Percentiles rank a stretch among this genome's conserved stretches.
Evolutionary conservation across 2,329 filamentous ascomycete genomes (phyloP).

Genomic region (Aspergillus aculeatinus): DNA sequence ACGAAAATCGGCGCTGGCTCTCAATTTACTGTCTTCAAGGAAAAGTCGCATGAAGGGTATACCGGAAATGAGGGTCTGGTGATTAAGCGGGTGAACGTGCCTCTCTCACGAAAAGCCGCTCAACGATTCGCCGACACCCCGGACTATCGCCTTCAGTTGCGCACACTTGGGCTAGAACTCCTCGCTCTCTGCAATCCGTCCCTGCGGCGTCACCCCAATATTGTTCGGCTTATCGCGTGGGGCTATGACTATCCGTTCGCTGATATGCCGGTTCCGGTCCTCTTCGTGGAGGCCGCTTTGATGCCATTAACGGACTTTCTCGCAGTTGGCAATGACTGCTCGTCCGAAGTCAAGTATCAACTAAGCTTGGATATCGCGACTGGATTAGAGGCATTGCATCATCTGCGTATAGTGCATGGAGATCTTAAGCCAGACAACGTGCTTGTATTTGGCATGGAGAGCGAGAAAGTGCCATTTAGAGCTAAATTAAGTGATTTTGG

Average conservation of each 20-base stretch:
- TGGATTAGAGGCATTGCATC: constrained; percentile 27
- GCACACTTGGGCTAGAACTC: constrained; percentile 26
- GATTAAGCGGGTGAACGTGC: constrained; percentile 30
- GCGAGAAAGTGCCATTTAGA: constrained; percentile 23
- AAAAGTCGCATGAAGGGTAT: constrained; percentile 1
- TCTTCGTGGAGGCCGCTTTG: constrained; percentile 30
- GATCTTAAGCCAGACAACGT: constrained; percentile 33
- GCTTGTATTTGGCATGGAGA: constrained; percentile 24
- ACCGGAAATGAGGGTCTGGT: constrained; percentile 24
- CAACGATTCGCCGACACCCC: constrained; percentile 22
- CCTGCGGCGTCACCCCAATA: constrained; percentile 28
- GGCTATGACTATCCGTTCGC: constrained; percentile 30
- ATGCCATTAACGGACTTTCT: constrained; percentile 28
- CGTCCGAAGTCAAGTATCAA: constrained; percentile 22
- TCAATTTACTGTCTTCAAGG: constrained; percentile 30
- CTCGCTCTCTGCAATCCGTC: constrained; percentile 28
- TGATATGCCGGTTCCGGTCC: constrained; percentile 26
- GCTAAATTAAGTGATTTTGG: constrained; percentile 33
- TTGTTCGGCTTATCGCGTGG: constrained; percentile 27
- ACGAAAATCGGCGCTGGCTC: constrained; percentile 27
- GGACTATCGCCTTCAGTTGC: constrained; percentile 27
- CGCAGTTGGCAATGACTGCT: constrained; percentile 12
- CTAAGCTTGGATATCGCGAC: constrained; percentile 25
- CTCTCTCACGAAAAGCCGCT: constrained; percentile 19
- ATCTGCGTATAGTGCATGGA: constrained; percentile 27